These are phyloP conservation scores for Termitomyces titanicus DNA, from an alignment of 768 basidiomycete genomes.

Conservation along the genomic window DNA sequence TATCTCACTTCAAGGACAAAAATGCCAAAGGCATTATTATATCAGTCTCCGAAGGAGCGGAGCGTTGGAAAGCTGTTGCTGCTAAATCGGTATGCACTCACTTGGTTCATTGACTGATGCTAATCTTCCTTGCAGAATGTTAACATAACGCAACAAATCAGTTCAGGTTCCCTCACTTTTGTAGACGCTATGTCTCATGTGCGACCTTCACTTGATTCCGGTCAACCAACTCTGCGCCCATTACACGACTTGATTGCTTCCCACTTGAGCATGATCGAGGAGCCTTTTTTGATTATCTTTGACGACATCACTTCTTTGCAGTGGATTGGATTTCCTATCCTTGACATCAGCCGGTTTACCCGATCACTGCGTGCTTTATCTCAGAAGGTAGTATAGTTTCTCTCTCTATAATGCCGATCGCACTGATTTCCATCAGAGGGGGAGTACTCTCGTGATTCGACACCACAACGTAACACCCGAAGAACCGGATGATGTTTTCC, in stretches of 20 bases:
- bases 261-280: slow-evolving; percentile 14
- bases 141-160: slow-evolving; percentile 32
- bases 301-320: slow-evolving; percentile 67
- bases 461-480: slow-evolving; percentile 56
- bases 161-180: slow-evolving; percentile 43
- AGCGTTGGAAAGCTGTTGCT: slow-evolving; percentile 61
- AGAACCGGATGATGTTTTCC: slow-evolving; percentile 60
- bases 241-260: slow-evolving; percentile 34
- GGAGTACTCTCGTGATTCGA: slow-evolving; percentile 56
- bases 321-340: slow-evolving; percentile 60
- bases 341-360: slow-evolving; percentile 52
- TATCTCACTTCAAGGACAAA: slow-evolving; percentile 48
- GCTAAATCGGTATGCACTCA: slow-evolving; percentile 54
- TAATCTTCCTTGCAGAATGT: slow-evolving; percentile 30
- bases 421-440: slow-evolving; percentile 31
- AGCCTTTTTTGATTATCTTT: slow-evolving; percentile 49
- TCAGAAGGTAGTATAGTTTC: slow-evolving; percentile 39
- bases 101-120: neutral
- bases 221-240: slow-evolving; percentile 24
- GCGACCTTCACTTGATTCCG: slow-evolving; percentile 16
- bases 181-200: slow-evolving; percentile 47
- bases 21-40: slow-evolving; percentile 42
- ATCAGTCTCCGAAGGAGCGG: slow-evolving; percentile 52
- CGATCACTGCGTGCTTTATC: slow-evolving; percentile 60
- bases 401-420: neutral